phyloP scores from a whole-genome alignment of 306 rosid species.

The Cucurbita argyrosperma region DNA sequence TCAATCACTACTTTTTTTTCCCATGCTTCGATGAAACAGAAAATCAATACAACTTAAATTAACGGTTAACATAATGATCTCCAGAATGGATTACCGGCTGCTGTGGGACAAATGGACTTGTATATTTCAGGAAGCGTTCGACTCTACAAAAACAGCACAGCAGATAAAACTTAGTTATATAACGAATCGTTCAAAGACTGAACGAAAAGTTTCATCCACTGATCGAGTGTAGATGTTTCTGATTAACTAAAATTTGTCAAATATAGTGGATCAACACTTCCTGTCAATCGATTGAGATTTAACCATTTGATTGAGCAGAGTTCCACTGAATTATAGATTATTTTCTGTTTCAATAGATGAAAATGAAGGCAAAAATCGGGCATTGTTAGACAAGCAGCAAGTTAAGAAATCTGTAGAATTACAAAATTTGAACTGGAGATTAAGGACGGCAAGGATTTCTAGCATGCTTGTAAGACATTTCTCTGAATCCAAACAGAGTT shows the following conservation, averaged over 20 bases:
- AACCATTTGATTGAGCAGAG: background rate
- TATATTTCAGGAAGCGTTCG: conserved; percentile 34
- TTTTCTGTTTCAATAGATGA: background rate
- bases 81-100: conserved; percentile 10
- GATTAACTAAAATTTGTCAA: background rate
- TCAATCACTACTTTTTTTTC: background rate
- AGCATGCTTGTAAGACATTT: background rate
- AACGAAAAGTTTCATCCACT: background rate
- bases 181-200: background rate
- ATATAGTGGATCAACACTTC: background rate
- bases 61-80: background rate
- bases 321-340: background rate
- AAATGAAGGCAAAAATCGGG: background rate
- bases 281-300: background rate
- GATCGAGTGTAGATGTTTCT: background rate
- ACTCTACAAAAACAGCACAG: conserved; percentile 23
- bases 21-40: background rate
- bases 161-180: background rate
- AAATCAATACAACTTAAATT: background rate
- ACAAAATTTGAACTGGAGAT: background rate
- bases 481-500: background rate
- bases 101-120: conserved; percentile 14
- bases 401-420: background rate
- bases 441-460: background rate
- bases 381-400: background rate